Base-by-base conservation (phyloP, 1,284 basidiomycete genomes). In the Fomitopsis betulina region DNA sequence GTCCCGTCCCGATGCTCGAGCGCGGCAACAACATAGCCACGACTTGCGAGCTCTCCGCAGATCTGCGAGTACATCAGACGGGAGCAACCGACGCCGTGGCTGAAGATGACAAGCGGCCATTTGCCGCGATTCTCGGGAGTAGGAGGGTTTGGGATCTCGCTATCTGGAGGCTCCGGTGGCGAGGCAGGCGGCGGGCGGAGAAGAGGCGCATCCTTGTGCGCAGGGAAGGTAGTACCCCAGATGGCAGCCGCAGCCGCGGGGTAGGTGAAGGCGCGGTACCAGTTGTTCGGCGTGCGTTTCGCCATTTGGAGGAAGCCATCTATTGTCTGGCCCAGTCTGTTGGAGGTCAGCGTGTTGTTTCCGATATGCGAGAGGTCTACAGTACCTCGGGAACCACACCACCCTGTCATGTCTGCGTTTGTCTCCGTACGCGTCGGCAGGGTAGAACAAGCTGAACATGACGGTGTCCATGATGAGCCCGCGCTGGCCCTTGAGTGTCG, bases 271-370 rank as follows among this genome's bases (percentile, higher is more conserved):
- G 49, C 49, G n/a, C 49, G 49, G 9, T 51, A 51, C 49, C 49
- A 51, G 49, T 51, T 51, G 32, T 51, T 51, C 2, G 49, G 49
- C 32, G 49, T 37, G 30, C 49, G 49, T 27, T 51, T 35, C 33
- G 49, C 49, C 49, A 51, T 51, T n/a, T 51, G 49, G 49, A 51
- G 49, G 49, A 51, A 51, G 49, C 49, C 49, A 19, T 51, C 49
- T 35, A 51, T 51, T 21, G 49, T 51, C 49, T 51, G 49, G 33
- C 49, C 30, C 32, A 51, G 49, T 23, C 49, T 51, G 19, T 51
- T 32, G 10, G 32, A 51, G 15, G 6, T 51, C 8, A 51, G 49
- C 3, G n/a, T 19, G 19, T 23, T 10, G 30, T 10, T 19, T 19
- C 49, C 6, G n/a, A 17, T 3, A 19, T 30, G n/a, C 33, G 19